Base-by-base conservation (phyloP, 257 asterid species). In the Schizonepeta tenuifolia region DNA sequence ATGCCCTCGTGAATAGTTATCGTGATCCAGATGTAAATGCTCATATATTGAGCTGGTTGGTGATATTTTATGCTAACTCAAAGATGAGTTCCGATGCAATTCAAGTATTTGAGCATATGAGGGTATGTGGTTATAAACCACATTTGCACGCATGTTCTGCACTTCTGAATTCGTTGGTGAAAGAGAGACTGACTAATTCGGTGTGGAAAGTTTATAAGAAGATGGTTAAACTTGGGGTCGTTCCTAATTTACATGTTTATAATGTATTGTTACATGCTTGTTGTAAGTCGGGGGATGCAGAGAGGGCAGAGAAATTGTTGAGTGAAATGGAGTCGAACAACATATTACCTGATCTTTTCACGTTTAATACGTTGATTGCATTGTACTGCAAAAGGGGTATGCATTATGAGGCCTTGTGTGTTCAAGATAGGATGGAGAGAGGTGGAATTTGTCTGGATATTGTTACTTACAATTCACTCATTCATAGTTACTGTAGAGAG, bases 1-100 rank as follows among this genome's bases (percentile, higher is more conserved):
- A 88, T 67, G 87, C 95, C 14, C 79, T 94, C 13, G 86, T 84
- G 64, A 72, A 76, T 49, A 55, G 80, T 59, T 55, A 78, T 51
- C 72, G 46, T 36, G 88, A 81, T 51, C 63, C 72, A 7, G 95
- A 86, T 68, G 96, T 91, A 83, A 91, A 86, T 75, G 80, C 95
- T 0, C 96, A 88, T 75, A 89, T 89, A 80, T 79, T 94, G 86
- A 94, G 98, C 70, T 91, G 97, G 97, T 77, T 94, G 87, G 86
- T 94, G 80, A 94, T 91, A 67, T 86, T 81, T 73, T 91, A 88
- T 80, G 95, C 93, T 68, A 86, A 82, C 56, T 82, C 89, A 46
- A 91, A 83, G 85, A 84, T 80, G 87, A 73, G 63, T 24, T 75
- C 87, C 1, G 98, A 91, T 79, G 96, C 98, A 44, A 63, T 89